Base-by-base conservation (phyloP, 768 basidiomycete genomes). In the Termitomyces sp. region DNA sequence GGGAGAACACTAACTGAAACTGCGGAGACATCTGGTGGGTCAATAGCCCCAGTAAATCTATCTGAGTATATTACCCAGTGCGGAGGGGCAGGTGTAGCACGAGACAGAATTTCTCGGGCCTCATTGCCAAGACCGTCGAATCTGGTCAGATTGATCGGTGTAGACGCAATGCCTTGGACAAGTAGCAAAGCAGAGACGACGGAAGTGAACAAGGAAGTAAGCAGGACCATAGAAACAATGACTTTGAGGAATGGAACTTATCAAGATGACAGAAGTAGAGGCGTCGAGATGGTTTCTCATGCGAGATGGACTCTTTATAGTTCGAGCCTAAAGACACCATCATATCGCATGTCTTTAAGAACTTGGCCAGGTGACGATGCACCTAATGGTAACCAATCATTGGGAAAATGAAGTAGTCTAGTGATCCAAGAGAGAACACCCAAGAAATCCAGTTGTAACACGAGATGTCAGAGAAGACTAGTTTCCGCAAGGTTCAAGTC, bases 1-100 rank as follows among this genome's bases (percentile, higher is more conserved):
- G 26, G 20, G 27, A 29, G 36, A 13, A 7, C 18, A 55, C 47
- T 7, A 63, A 81, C 82, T 59, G 66, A 64, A 56, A 87, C 71
- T 1, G 71, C 64, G 18, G 82, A 72, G 8, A 71, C 69, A 2
- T 73, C 63, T 4, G 86, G 84, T 5, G 81, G 82, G 0, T 79
- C 80, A 27, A 69, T 79, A 4, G 67, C 66, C 0, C 80, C 79
- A 47, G 78, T 71, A 56, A 67, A 83, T 43, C 66, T 62, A 61
- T 80, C 77, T 22, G 66, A 67, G 56, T 80, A 79, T 16, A 74
- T 66, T 8, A 79, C 75, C 60, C 77, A 87, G 63, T 79, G 76
- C 42, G 85, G 85, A 4, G 82, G 74, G 24, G 76, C 74, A 31
- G 73, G 73, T 14, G 73, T 74, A 7, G 76, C 72, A 18, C 71